Evolutionary conservation across 1,284 basidiomycete species (phyloP).

Genomic region (Microbotryum saponariae): DNA sequence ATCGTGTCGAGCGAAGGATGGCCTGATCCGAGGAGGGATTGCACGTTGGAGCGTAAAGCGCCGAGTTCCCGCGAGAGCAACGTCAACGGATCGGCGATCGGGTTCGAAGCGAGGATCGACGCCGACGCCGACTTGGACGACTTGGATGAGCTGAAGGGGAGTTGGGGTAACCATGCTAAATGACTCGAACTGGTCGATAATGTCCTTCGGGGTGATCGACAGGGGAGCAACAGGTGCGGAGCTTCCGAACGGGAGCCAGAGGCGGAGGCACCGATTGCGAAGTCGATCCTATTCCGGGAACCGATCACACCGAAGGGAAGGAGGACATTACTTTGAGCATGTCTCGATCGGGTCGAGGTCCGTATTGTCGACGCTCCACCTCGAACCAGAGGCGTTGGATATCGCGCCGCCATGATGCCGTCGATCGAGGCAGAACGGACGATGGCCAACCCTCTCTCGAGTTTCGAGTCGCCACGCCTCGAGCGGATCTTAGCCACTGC

Average conservation of each 20-base stretch:
- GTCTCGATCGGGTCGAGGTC: no score
- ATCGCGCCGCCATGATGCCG: no score
- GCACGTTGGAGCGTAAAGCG: constrained; percentile 64
- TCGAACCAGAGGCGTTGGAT: no score
- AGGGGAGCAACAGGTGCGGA: background rate
- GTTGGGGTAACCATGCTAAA: background rate
- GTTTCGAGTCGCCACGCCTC: no score
- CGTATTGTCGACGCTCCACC: no score
- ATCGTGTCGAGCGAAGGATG: constrained; percentile 80
- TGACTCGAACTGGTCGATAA: background rate
- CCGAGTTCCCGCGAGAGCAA: constrained; percentile 57
- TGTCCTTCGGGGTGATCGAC: background rate
- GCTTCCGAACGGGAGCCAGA: background rate
- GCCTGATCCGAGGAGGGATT: constrained; percentile 74
- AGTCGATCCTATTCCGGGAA: no score
- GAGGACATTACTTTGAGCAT: no score
- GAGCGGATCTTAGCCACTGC: no score
- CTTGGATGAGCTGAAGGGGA: constrained; percentile 11
- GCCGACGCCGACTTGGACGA: constrained; percentile 14
- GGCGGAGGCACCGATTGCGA: background rate
- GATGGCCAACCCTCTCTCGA: no score
- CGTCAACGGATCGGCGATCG: constrained; percentile 21
- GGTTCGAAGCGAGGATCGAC: constrained; percentile 5
- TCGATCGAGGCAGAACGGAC: no score
- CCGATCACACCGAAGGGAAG: no score